phyloP scores from a whole-genome alignment of 306 rosid genomes.

The Rosa multiflora region DNA sequence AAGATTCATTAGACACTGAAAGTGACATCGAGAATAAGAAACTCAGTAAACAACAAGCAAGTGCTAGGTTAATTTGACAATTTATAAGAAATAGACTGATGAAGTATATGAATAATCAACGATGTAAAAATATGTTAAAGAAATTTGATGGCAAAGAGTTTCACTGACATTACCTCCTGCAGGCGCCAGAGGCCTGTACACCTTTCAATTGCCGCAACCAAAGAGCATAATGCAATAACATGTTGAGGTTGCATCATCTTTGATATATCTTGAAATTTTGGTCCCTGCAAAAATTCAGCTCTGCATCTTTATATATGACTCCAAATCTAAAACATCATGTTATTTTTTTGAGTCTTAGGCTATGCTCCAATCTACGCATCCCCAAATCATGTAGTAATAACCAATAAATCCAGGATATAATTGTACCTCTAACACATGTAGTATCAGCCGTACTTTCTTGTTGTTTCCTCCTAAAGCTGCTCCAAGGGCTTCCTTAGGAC shows the following conservation, averaged over 20 bases:
- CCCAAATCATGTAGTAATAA: conserved; percentile 20
- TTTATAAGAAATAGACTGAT: not conserved
- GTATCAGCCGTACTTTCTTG: conserved; percentile 44
- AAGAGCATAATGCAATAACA: conserved; percentile 50
- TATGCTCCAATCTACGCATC: not conserved
- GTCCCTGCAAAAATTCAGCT: conserved; percentile 52
- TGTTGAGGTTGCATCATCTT: conserved; percentile 54
- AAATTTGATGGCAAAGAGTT: conserved; percentile 4
- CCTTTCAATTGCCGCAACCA: conserved; percentile 66
- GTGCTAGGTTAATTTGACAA: not conserved
- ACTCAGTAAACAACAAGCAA: not conserved
- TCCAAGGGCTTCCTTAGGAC: conserved; percentile 67
- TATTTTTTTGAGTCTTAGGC: conserved; percentile 11
- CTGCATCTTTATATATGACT: conserved; percentile 22
- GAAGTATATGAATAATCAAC: not conserved
- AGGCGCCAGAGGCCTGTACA: conserved; percentile 69
- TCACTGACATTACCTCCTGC: conserved; percentile 55
- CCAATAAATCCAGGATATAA: conserved; percentile 20
- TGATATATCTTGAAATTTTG: conserved; percentile 50
- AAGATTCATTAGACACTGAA: conserved; percentile 16
- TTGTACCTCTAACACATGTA: conserved; percentile 58
- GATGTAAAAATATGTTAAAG: not conserved
- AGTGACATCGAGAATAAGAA: conserved; percentile 14
- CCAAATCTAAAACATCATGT: conserved; percentile 10
- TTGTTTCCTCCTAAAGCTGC: conserved; percentile 63